phyloP scores from a whole-genome alignment of 192 early-diverging fungal species.

The Coemansia reversa region DNA sequence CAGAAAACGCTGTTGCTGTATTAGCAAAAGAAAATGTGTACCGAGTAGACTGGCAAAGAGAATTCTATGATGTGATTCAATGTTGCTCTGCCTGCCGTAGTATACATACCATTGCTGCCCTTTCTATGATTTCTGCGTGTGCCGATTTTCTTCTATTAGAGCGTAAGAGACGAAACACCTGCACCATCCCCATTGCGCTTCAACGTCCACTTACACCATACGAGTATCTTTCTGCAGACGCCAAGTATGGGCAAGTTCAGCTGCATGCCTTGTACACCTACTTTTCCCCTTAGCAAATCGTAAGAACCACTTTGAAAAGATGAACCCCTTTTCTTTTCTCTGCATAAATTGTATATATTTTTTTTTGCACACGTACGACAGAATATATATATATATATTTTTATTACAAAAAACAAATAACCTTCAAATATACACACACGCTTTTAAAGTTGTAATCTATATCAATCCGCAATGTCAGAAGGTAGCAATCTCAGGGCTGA shows the following conservation, averaged over 20 bases:
- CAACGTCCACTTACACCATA: no score
- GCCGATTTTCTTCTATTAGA: conserved; percentile 1
- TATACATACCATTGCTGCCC: not conserved
- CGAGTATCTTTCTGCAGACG: no score
- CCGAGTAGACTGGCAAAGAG: no score
- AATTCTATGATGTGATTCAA: no score
- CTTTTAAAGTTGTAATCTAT: no score
- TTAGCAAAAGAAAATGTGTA: conserved; percentile 2
- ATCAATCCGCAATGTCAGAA: not conserved
- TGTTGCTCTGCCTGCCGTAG: no score
- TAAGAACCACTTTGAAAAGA: no score
- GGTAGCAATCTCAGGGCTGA: conserved; percentile 6
- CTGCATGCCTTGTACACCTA: no score
- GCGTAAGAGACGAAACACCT: not conserved
- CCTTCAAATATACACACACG: not conserved
- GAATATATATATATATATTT: no score
- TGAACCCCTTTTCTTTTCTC: not conserved
- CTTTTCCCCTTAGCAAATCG: no score
- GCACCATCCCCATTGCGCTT: not conserved
- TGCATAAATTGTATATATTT: not conserved
- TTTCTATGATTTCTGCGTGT: not conserved
- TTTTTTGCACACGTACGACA: not conserved
- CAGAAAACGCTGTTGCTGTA: not conserved
- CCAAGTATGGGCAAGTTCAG: no score
- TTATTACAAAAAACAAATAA: not conserved